Base-by-base conservation (phyloP, 2,329 filamentous ascomycete species). In the Fusarium solani-melongenae region DNA sequence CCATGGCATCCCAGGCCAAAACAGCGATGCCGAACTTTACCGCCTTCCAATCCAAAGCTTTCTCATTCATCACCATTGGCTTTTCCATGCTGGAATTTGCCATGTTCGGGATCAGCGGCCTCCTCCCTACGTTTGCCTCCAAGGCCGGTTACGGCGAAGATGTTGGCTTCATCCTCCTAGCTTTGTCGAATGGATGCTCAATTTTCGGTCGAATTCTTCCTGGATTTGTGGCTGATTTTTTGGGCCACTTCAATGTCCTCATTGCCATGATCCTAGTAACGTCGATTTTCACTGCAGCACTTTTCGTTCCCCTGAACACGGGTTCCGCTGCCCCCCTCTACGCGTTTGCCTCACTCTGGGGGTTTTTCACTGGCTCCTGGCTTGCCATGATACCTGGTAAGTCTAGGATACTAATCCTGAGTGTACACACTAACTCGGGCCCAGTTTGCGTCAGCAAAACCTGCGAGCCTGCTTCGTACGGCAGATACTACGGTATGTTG, bases 51-150 rank as follows among this genome's bases (percentile, higher is more conserved):
- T 81, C 82, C 4, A 74, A 78, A 2, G 78, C 83, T 0, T 82
- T 86, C 38, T 79, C 75, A 2, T 82, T 86, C 39, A 72, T 86
- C 5, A 80, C 82, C 0, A 66, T 80, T 14, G 81, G 79, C 6
- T 78, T 85, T 5, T 84, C 86, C 59, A 76, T 81, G 0, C 82
- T 86, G 14, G 85, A 87, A 29, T 83, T 86, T 49, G 84, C 84
- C 22, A 80, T 86, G 10, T 86, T 86, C 44, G 84, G 84, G 9
- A 81, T 83, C 17, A 80, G 82, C 1, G 82, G 83, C 0, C 80
- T 86, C 5, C 75, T 86, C 1, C 85, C 85, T 1, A 85, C 84
- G 0, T 86, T 86, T 66, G 82, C 82, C 2, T 81, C 80, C 3
- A 73, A 51, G 2, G 65, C 69, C 3, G 63, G 70, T 29, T 79